phyloP scores from a whole-genome alignment of 2,329 filamentous ascomycete species.

The Pseudovirgaria hyperparasitica region DNA sequence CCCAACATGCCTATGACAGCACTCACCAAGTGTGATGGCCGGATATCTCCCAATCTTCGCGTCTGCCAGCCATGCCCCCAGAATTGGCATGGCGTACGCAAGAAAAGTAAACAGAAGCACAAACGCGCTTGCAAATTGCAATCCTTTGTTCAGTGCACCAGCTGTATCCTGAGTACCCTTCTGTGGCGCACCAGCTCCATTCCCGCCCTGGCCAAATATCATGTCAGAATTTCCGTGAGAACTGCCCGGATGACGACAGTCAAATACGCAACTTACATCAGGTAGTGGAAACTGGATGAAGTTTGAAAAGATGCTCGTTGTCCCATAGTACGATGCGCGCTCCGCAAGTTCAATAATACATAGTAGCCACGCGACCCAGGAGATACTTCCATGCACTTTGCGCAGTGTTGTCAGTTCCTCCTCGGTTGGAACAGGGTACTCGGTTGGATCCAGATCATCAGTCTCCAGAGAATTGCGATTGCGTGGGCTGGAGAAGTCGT shows the following conservation, averaged over 20 bases:
- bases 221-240: background rate
- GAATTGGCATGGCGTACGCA: constrained; percentile 44
- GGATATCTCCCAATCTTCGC: constrained; percentile 28
- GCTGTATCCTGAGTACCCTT: constrained; percentile 24
- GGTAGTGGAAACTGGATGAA: constrained; percentile 51
- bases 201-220: constrained; percentile 14
- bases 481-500: too few relatives aligned
- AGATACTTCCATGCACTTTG: constrained; percentile 38
- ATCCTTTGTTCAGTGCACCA: constrained; percentile 48
- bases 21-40: constrained; percentile 25
- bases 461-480: too few relatives aligned
- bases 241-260: background rate
- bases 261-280: background rate
- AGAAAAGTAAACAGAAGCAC: constrained; percentile 44
- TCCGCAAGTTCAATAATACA: constrained; percentile 50
- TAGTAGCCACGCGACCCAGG: constrained; percentile 41
- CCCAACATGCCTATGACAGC: too few relatives aligned
- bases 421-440: too few relatives aligned
- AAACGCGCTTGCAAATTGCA: constrained; percentile 39
- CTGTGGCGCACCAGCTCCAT: constrained; percentile 20
- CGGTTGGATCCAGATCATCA: too few relatives aligned
- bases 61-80: constrained; percentile 30
- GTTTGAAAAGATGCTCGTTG: constrained; percentile 44
- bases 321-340: constrained; percentile 48
- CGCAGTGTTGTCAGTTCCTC: constrained; percentile 35